Evolutionary conservation across 495 filamentous ascomycete species (phyloP), one percentile per base, ranked within the genome.

Genomic region (Hyphodiscus hymeniophilus): DNA sequence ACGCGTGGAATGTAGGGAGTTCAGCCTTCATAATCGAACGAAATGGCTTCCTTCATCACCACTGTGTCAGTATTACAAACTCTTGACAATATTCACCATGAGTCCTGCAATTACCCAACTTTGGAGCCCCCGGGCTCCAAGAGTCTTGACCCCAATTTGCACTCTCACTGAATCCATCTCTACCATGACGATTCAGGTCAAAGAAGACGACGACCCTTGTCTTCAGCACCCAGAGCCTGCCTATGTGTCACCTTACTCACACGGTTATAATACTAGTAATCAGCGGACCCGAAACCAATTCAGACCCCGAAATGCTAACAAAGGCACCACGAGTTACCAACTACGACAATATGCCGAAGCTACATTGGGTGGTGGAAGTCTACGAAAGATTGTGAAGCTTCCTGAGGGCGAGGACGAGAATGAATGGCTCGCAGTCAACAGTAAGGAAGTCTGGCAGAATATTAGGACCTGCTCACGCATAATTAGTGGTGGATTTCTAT

Each of bases 261-360:
- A 56, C 58, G 46, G 60, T 62, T 59, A 41, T 66, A 52, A 45
- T 31, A 38, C 45, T 61, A 95, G 89, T 50, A 95, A 95, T 72
- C 86, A 90, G 58, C 82, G 88, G 51, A 90, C 88, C 42, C 78
- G 81, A 64, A 86, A 84, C 46, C 84, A 90, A 56, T 97, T 98
- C 77, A 89, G 89, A 62, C 89, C 94, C 38, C 87, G 90, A 57
- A 81, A 82, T 45, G 71, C 83, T 18, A 85, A 84, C 60, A 94
- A 90, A 58, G 91, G 94, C 31, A 94, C 85, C 35, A 94, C 80
- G 45, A 92, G 86, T 65, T 95, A 95, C 73, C 94, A 98, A 67
- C 74, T 98, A 45, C 82, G 89, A 61, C 92, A 97, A 59, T 98
- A 95, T 75, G 92, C 92, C 12, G 92, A 98, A 66, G 94, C 92